Evolutionary conservation across 768 basidiomycete genomes (phyloP), one percentile per base, ranked within the genome.

Genomic region (Nidularia sp.): DNA sequence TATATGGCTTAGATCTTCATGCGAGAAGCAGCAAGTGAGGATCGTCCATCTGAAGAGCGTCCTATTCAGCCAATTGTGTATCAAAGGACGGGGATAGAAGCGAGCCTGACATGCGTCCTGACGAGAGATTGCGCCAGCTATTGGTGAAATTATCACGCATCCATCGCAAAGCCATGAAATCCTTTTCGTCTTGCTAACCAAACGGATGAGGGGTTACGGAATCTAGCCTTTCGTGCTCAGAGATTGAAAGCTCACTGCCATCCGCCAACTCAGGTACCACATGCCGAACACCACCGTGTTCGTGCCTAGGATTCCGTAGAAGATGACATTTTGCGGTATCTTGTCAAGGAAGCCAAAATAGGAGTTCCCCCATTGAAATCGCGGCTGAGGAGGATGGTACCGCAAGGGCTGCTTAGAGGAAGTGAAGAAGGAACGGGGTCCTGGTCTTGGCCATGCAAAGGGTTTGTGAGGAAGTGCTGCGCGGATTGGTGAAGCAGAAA

Each of bases 1-100:
- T 3, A 88, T 77, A 60, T 92, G 90, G 0, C 62, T 55, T n/a
- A 74, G 36, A 31, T 77, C 73, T 57, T 75, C 65, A 59, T 92
- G 89, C 3, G 88, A 89, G 71, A 93, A 93, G 53, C 74, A 76
- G 13, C 80, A 71, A 0, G 90, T 88, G 7, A 90, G 56, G 25
- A 84, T 70, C 0, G 88, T 90, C 88, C 88, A 92, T 62, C 90
- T 93, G 50, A n/a, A 48, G 32, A 48, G 32, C 12, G 48, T 6
- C 12, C 12, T 53, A n/a, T n/a, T n/a, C n/a, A n/a, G n/a, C n/a
- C n/a, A n/a, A n/a, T n/a, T 31, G 50, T 47, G 12, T 35, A 49
- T 29, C 12, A 47, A n/a, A n/a, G n/a, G n/a, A n/a, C n/a, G n/a
- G n/a, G n/a, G n/a, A n/a, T n/a, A n/a, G 34, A 8, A 34, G 6